phyloP scores from a whole-genome alignment of 75 land plant genomes.

The Selaginella moellendorffii region DNA sequence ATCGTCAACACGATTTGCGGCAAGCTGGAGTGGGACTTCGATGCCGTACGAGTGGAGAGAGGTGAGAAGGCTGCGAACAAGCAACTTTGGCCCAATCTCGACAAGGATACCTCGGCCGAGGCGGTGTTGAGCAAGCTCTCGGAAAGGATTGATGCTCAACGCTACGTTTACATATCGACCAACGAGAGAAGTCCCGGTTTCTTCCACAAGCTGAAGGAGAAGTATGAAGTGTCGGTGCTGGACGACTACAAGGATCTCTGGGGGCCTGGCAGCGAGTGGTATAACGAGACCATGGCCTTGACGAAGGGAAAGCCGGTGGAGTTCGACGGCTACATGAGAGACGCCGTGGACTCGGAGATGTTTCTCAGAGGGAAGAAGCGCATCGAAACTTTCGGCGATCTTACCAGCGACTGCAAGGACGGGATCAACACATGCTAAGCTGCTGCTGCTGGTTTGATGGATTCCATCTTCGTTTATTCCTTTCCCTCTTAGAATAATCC shows the following conservation, averaged over 20 bases:
- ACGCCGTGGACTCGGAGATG: constrained; percentile 79
- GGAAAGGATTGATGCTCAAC: constrained; percentile 29
- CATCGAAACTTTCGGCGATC: constrained; percentile 71
- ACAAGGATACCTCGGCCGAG: constrained; percentile 70
- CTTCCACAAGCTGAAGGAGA: constrained; percentile 57
- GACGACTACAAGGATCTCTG: constrained; percentile 83
- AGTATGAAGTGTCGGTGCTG: constrained; percentile 22
- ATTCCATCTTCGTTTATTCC: background rate
- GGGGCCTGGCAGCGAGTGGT: constrained; percentile 78
- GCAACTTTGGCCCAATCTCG: constrained; percentile 78
- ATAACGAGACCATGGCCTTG: constrained; percentile 50
- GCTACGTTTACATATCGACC: constrained; percentile 77
- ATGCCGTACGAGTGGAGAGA: constrained; percentile 76
- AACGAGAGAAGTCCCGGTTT: constrained; percentile 65
- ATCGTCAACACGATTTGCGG: constrained; percentile 76
- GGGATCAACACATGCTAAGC: constrained; percentile 70
- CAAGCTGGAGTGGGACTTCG: constrained; percentile 83
- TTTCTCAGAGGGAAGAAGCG: constrained; percentile 64
- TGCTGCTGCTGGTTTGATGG: background rate
- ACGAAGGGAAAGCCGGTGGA: constrained; percentile 47
- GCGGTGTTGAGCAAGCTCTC: constrained; percentile 39
- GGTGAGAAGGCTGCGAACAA: constrained; percentile 69
- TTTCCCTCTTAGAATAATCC: too few species aligned
- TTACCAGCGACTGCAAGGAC: constrained; percentile 89
- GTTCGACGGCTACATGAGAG: constrained; percentile 98